A percentile compares a stretch with the other conserved stretches of the same genome.
phyloP scores from a whole-genome alignment of 768 basidiomycete genomes.

The Rhodotorula sphaerocarpa region DNA sequence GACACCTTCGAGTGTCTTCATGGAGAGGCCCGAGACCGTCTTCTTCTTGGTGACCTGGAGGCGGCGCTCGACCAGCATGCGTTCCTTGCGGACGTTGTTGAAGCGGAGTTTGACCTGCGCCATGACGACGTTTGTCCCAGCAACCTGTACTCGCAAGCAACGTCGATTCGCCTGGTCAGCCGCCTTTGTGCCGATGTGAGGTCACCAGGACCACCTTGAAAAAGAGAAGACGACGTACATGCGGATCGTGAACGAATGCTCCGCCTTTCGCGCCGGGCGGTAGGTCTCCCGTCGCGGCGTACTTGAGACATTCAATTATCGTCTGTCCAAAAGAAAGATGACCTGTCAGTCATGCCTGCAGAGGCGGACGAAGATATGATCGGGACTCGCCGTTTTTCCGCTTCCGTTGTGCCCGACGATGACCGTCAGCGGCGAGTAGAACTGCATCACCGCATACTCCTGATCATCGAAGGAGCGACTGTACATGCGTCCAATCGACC shows the following conservation, averaged over 20 bases:
- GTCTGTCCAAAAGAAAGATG: constrained; percentile 52
- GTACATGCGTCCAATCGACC: not conserved
- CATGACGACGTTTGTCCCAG: constrained; percentile 97
- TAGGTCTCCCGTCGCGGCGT: constrained; percentile 95
- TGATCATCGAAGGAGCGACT: constrained; percentile 98
- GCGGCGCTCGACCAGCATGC: constrained; percentile 84
- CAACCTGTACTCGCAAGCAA: too few species aligned
- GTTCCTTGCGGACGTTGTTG: constrained; percentile 72
- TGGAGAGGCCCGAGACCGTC: constrained; percentile 61
- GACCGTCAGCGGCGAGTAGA: constrained; percentile 94
- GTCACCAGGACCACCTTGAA: too few species aligned
- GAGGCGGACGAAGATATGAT: not conserved
- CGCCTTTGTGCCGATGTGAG: too few species aligned
- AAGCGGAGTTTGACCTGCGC: constrained; percentile 96
- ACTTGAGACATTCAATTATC: constrained; percentile 98
- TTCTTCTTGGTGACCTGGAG: constrained; percentile 90
- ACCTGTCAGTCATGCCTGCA: too few species aligned
- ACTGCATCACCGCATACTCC: constrained; percentile 83
- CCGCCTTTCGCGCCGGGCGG: constrained; percentile 95
- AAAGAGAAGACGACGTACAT: too few species aligned
- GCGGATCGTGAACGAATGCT: constrained; percentile 98
- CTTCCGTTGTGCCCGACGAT: constrained; percentile 98
- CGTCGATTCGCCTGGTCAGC: too few species aligned
- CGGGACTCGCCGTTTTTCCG: constrained; percentile 66
- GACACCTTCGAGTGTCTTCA: constrained; percentile 96